Evolutionary conservation across 1,284 basidiomycete species (phyloP).

Genomic region (Laetiporus sulphureus): DNA sequence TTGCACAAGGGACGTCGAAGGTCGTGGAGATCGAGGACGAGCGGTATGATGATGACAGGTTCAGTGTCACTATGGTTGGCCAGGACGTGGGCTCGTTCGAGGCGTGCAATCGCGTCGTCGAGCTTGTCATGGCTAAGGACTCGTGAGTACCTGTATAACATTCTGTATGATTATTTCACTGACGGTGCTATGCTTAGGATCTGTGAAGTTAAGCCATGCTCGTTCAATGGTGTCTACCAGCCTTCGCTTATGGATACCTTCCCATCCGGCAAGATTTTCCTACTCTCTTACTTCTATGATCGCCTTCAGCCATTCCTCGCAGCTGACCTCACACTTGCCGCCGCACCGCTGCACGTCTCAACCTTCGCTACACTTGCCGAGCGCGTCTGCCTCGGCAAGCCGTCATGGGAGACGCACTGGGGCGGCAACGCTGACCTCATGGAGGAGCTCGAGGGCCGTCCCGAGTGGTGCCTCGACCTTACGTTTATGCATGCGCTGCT

Average conservation of each 20-base stretch:
- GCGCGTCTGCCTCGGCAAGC: constrained; percentile 66
- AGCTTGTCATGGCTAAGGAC: constrained; percentile 95
- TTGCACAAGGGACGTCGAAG: constrained; percentile 63
- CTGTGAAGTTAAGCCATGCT: constrained; percentile 88
- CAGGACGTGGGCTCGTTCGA: constrained; percentile 78
- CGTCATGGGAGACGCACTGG: constrained; percentile 55
- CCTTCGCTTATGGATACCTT: constrained; percentile 92
- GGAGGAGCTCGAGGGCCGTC: constrained; percentile 74
- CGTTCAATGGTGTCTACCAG: constrained; percentile 97
- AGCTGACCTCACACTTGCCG: constrained; percentile 24
- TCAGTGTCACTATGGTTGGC: constrained; percentile 79
- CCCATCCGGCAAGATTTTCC: constrained; percentile 69
- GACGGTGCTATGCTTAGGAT: constrained; percentile 44
- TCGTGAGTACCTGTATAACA: constrained; percentile 49
- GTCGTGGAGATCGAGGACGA: constrained; percentile 66
- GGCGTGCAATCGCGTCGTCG: constrained; percentile 79
- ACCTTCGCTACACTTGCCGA: constrained; percentile 61
- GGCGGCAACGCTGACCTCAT: constrained; percentile 49
- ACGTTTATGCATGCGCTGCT: constrained; percentile 93
- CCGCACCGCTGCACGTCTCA: constrained; percentile 44
- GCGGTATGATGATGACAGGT: constrained; percentile 32
- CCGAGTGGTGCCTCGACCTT: constrained; percentile 93
- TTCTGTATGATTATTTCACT: background rate
- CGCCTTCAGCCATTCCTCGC: constrained; percentile 78
- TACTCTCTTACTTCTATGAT: constrained; percentile 97